Conservation (phyloP, 495 filamentous ascomycete species). For the Apiosordaria backusii region DNA sequence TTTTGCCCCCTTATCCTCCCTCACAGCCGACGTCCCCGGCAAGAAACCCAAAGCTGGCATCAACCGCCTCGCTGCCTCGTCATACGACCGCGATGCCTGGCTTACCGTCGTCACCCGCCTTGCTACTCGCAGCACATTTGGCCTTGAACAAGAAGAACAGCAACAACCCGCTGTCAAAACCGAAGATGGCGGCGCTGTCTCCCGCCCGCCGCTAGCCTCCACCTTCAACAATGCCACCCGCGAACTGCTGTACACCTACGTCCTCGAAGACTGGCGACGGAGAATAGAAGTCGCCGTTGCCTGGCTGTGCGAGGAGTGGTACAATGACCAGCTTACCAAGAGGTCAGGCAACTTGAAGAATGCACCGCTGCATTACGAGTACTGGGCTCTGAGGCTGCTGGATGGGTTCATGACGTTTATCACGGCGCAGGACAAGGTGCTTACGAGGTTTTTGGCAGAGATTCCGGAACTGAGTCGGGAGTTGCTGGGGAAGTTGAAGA, state of each 20-base stretch:
- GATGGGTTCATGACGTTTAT: constrained; percentile 87
- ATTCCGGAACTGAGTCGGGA: constrained; percentile 71
- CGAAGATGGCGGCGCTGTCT: constrained; percentile 37
- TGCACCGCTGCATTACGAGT: constrained; percentile 65
- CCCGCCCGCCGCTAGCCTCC: constrained; percentile 50
- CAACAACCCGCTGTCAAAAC: constrained; percentile 39
- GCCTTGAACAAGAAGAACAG: constrained; percentile 49
- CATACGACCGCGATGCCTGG: constrained; percentile 87
- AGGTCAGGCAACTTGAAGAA: constrained; percentile 36
- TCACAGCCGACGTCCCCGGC: constrained; percentile 49
- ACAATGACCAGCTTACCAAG: constrained; percentile 71
- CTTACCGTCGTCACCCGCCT: constrained; percentile 79
- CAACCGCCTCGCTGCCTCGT: constrained; percentile 77
- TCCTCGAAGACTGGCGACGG: constrained; percentile 84
- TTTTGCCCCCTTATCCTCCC: constrained; percentile 67
- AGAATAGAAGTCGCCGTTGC: constrained; percentile 81
- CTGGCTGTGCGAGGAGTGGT: constrained; percentile 98
- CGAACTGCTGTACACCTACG: constrained; percentile 73
- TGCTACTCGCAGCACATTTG: constrained; percentile 73
- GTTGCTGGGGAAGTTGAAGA: constrained; percentile 70
- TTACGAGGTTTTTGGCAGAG: constrained; percentile 88
- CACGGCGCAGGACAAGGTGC: constrained; percentile 78
- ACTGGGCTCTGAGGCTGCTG: constrained; percentile 73
- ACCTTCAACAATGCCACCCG: constrained; percentile 51
- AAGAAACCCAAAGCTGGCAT: constrained; percentile 64